Evolutionary conservation across 2,329 filamentous ascomycete species (phyloP).

Genomic region (Cucurbitaria berberidis): DNA sequence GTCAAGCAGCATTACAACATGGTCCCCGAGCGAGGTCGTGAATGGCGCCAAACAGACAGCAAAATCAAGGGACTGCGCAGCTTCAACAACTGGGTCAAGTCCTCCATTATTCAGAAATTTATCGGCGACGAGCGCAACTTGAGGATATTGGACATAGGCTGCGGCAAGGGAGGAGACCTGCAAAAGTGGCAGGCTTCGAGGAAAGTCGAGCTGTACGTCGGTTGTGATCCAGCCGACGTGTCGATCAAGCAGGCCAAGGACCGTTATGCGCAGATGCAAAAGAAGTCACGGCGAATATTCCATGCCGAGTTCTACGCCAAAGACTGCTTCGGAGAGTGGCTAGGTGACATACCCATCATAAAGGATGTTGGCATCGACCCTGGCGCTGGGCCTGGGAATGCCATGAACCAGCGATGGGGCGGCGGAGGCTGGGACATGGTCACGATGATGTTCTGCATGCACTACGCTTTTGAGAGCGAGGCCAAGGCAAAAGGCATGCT

Average conservation of each 20-base stretch:
- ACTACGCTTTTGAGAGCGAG: constrained; percentile 96
- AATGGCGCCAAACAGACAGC: constrained; percentile 93
- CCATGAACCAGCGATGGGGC: constrained; percentile 67
- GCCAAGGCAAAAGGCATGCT: constrained; percentile 90
- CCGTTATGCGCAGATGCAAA: constrained; percentile 76
- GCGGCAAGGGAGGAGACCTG: constrained; percentile 94
- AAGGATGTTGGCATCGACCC: constrained; percentile 86
- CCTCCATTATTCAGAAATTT: constrained; percentile 95
- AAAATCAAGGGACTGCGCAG: constrained; percentile 92
- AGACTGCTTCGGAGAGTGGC: constrained; percentile 86
- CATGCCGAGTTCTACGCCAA: constrained; percentile 88
- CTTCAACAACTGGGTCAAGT: constrained; percentile 99
- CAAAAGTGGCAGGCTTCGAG: constrained; percentile 96
- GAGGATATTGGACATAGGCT: constrained; percentile 90
- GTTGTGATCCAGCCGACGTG: constrained; percentile 89
- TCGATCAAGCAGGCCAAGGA: constrained; percentile 90
- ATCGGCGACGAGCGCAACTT: constrained; percentile 61
- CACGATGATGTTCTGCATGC: constrained; percentile 99
- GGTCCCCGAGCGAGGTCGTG: constrained; percentile 88
- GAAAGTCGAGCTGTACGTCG: constrained; percentile 88
- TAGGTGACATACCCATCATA: constrained; percentile 82
- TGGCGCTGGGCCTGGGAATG: constrained; percentile 65
- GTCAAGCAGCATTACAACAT: constrained; percentile 95
- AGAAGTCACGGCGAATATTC: constrained; percentile 68
- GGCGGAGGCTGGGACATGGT: constrained; percentile 91